These are phyloP conservation scores for Podila horticola DNA, from an alignment of 192 early-diverging fungal genomes.

Conservation along the genomic window DNA sequence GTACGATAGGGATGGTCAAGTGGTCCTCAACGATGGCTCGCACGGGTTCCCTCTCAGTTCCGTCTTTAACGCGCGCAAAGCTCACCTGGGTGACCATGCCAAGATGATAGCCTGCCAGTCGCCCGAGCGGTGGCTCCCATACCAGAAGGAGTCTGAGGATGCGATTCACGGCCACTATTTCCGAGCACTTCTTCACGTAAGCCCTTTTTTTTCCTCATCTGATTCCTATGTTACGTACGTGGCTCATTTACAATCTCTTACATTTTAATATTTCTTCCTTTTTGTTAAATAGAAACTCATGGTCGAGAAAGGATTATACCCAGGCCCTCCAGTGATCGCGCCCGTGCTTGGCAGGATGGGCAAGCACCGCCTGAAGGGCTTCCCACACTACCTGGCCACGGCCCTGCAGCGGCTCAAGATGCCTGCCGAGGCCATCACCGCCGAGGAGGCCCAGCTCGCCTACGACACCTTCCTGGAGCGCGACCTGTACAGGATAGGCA, in stretches of 20 bases:
- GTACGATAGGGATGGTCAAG: constrained; percentile 37
- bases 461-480: constrained; percentile 45
- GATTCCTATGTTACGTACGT: too few species aligned
- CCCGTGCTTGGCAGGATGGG: constrained; percentile 72
- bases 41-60: constrained; percentile 57
- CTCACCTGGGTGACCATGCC: constrained; percentile 66
- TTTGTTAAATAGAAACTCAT: constrained; percentile 60
- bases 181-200: constrained; percentile 78
- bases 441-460: constrained; percentile 54
- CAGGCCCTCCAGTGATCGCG: constrained; percentile 38
- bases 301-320: constrained; percentile 62
- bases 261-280: neutral
- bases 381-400: constrained; percentile 63
- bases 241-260: too few species aligned
- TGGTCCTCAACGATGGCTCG: constrained; percentile 27
- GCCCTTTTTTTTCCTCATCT: neutral
- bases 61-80: constrained; percentile 25
- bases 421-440: constrained; percentile 39
- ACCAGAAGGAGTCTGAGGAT: constrained; percentile 62
- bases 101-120: constrained; percentile 86
- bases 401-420: constrained; percentile 68
- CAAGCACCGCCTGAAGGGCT: constrained; percentile 60
- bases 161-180: constrained; percentile 77
- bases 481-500: constrained; percentile 65
- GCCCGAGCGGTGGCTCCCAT: constrained; percentile 75